phyloP scores from a whole-genome alignment of 1,139 yeast species.

The Debaryomycetaceae sp. region DNA sequence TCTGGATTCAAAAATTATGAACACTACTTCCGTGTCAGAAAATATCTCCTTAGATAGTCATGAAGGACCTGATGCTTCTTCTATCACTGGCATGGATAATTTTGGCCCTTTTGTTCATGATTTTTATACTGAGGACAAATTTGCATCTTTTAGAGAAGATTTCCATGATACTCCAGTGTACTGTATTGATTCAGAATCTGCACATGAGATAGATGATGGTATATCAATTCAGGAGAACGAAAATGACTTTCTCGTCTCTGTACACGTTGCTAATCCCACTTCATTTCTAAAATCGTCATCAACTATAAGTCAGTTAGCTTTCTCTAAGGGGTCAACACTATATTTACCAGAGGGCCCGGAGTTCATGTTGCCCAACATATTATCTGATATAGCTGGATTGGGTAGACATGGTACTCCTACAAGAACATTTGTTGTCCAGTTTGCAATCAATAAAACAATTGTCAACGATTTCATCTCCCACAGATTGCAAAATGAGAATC shows the following conservation, averaged over 20 bases:
- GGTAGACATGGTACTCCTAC: constrained; percentile 43
- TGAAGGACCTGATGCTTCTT: not conserved
- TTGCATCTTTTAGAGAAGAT: constrained; percentile 26
- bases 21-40: not conserved
- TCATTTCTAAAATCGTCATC: constrained; percentile 53
- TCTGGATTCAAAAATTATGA: not conserved
- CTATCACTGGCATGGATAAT: not conserved
- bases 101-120: constrained; percentile 13
- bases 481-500: constrained; percentile 12
- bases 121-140: constrained; percentile 34
- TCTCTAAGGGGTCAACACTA: constrained; percentile 60
- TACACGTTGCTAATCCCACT: constrained; percentile 89
- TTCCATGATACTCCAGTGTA: constrained; percentile 54
- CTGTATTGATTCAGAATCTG: constrained; percentile 79
- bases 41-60: not conserved
- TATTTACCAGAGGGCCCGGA: constrained; percentile 68
- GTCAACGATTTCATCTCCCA: constrained; percentile 21
- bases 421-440: constrained; percentile 40
- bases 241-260: constrained; percentile 44
- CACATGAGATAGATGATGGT: constrained; percentile 95
- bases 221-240: constrained; percentile 51
- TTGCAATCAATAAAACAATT: constrained; percentile 21
- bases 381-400: constrained; percentile 55
- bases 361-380: constrained; percentile 65
- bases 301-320: constrained; percentile 56